phyloP scores from a whole-genome alignment of 1,284 basidiomycete genomes.

The Leccinum solheimii region DNA sequence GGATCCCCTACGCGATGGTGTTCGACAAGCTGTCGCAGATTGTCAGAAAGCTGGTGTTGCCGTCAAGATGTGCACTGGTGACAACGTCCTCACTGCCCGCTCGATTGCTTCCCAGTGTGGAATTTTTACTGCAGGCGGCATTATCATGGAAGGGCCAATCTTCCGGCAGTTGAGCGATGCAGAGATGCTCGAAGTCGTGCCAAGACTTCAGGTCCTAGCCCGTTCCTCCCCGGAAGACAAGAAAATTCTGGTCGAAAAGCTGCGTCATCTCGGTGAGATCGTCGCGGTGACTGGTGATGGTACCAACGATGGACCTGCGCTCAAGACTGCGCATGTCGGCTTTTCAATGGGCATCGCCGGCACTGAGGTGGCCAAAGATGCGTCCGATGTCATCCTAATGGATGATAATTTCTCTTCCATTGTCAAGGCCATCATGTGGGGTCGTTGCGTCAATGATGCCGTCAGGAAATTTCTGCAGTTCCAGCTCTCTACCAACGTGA shows the following conservation, averaged over 20 bases:
- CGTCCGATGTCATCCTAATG: constrained; percentile 98
- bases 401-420: constrained; percentile 97
- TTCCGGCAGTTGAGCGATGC: constrained; percentile 60
- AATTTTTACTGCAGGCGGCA: constrained; percentile 88
- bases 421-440: constrained; percentile 98
- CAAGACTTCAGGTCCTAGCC: constrained; percentile 77
- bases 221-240: constrained; percentile 99
- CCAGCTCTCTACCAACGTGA: constrained; percentile 96
- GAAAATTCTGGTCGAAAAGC: constrained; percentile 86
- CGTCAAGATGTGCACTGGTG: constrained; percentile 99
- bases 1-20: constrained; percentile 91
- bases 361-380: constrained; percentile 98
- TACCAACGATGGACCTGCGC: constrained; percentile 96
- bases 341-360: constrained; percentile 99
- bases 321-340: constrained; percentile 92
- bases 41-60: constrained; percentile 90
- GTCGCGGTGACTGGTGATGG: constrained; percentile 98
- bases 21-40: constrained; percentile 83
- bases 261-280: constrained; percentile 88
- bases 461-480: constrained; percentile 98
- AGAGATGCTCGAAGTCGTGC: constrained; percentile 65
- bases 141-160: constrained; percentile 95
- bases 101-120: constrained; percentile 96
- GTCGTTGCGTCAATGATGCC: constrained; percentile 96
- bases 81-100: constrained; percentile 91